These are phyloP conservation scores for Morella rubra DNA, from an alignment of 306 rosid species.

Conservation along the genomic window DNA sequence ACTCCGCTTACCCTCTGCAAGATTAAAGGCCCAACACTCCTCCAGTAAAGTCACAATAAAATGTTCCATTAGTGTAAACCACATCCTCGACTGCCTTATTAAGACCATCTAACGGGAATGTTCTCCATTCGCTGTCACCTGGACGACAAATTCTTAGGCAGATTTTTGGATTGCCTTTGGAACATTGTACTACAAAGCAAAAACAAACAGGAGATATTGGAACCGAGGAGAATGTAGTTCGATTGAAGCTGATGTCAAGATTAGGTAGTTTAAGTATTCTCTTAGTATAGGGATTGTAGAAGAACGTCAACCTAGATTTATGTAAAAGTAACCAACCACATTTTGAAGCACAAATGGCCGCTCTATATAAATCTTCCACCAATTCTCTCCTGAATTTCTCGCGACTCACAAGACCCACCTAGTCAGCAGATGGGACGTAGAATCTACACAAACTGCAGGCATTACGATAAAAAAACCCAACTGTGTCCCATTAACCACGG, in stretches of 20 bases:
- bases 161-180: neutral
- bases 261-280: neutral
- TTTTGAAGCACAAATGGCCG: constrained; percentile 6
- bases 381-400: neutral
- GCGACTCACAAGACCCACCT: neutral
- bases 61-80: neutral
- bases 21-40: neutral
- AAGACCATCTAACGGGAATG: neutral
- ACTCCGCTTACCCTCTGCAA: neutral
- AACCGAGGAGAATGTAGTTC: constrained; percentile 6
- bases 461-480: neutral
- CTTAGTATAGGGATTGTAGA: constrained; percentile 6
- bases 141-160: neutral
- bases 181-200: constrained; percentile 1
- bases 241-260: constrained; percentile 9
- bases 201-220: constrained; percentile 5
- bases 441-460: neutral
- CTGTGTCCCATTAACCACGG: constrained; percentile 22
- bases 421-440: neutral
- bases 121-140: neutral
- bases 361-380: neutral
- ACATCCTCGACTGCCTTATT: constrained; percentile 7
- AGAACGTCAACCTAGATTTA: neutral
- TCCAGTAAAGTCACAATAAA: constrained; percentile 2
- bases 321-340: constrained; percentile 8